Conservation (phyloP, 2,329 filamentous ascomycete species). For the Bisporella sp. region DNA sequence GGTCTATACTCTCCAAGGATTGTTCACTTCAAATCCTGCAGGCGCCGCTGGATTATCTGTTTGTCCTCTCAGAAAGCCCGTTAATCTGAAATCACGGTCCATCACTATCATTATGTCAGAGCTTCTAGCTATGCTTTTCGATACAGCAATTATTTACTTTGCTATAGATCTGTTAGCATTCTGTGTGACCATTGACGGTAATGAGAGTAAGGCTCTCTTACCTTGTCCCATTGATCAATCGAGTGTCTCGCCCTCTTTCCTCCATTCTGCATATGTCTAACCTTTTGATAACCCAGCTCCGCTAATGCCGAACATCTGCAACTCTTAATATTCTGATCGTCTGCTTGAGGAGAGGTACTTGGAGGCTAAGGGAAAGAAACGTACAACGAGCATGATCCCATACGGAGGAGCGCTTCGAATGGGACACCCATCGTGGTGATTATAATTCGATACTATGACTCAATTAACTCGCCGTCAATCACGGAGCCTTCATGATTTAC, state of each 20-base stretch:
- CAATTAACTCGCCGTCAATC: conserved; percentile 6
- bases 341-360: background rate
- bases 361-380: conserved; percentile 11
- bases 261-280: conserved; percentile 32
- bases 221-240: conserved; percentile 34
- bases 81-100: conserved; percentile 34
- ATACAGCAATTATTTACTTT: conserved; percentile 23
- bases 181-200: background rate
- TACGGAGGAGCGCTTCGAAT: conserved; percentile 35
- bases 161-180: conserved; percentile 24
- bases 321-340: conserved; percentile 12
- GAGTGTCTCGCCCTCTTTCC: conserved; percentile 33
- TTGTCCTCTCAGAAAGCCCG: conserved; percentile 32
- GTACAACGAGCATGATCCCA: conserved; percentile 32
- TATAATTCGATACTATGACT: conserved; percentile 13
- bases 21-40: conserved; percentile 33
- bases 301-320: conserved; percentile 34
- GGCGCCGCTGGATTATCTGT: conserved; percentile 30
- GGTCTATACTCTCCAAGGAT: conserved; percentile 32
- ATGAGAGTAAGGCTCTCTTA: conserved; percentile 16
- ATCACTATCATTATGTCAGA: conserved; percentile 29
- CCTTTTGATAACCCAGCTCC: conserved; percentile 32
- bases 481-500: background rate
- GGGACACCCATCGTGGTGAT: conserved; percentile 32
- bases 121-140: background rate